phyloP scores from a whole-genome alignment of 441 rosid genomes.

The Syzygium malaccense region DNA sequence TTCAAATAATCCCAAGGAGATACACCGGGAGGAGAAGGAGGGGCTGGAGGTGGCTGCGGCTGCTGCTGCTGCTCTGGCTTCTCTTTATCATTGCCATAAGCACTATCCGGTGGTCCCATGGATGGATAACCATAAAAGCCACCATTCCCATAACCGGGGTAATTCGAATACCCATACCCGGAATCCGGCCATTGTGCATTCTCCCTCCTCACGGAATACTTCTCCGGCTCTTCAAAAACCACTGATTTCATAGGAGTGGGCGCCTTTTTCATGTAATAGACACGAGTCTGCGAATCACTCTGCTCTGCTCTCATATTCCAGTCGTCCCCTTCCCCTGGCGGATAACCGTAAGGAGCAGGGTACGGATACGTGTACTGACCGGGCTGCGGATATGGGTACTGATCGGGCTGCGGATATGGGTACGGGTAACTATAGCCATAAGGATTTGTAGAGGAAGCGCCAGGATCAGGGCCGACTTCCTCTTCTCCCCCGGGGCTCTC shows the following conservation, averaged over 20 bases:
- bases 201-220: conserved; percentile 14
- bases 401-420: conserved; percentile 4
- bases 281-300: background rate
- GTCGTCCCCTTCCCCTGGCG: conserved; percentile 2
- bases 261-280: conserved; percentile 74
- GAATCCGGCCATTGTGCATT: conserved; percentile 13
- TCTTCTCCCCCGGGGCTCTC: conserved; percentile 9
- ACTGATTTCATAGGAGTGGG: conserved; percentile 55
- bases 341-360: background rate
- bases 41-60: conserved; percentile 37
- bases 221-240: conserved; percentile 61
- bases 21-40: conserved; percentile 74
- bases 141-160: conserved; percentile 23
- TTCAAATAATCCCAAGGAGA: conserved; percentile 88
- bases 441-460: conserved; percentile 4
- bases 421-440: conserved; percentile 24
- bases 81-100: background rate
- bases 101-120: conserved; percentile 13
- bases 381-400: conserved; percentile 20
- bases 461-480: background rate
- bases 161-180: conserved; percentile 34
- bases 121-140: conserved; percentile 50
- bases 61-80: conserved; percentile 18
- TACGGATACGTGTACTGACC: conserved; percentile 1
- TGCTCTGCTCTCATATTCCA: background rate